Evolutionary conservation across 2,329 filamentous ascomycete genomes (phyloP), one percentile per base, ranked within the genome.

Genomic region (Fusarium annulatum): DNA sequence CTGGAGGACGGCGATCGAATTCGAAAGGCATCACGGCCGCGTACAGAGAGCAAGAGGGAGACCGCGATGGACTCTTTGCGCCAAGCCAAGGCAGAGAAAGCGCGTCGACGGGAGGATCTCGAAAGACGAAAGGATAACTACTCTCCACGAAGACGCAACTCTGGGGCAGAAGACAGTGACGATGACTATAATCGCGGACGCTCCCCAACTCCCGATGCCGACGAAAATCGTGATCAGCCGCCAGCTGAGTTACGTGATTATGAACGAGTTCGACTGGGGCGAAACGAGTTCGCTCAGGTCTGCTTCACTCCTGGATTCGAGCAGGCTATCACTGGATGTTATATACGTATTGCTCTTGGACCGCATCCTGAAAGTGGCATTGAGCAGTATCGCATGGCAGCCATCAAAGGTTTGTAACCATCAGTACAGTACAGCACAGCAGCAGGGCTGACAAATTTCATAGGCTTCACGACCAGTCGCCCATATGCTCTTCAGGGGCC

Each of bases 261-360:
- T 73, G 93, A 98, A 79, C 90, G 94, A 57, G 90, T 96, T 60
- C 91, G 94, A 64, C 89, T 99, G 66, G 94, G 95, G 56, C 90
- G 96, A 71, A 93, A 90, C 75, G 93, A 95, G 79, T 97, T 99
- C 81, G 92, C 93, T 11, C 91, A 96, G 78, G 93, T 97, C 62
- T 98, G 95, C 86, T 97, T 97, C 85, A 96, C 95, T 76, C 96
- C 96, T 16, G 92, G 92, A 8, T 98, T 99, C 75, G 93, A 97
- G 63, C 85, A 93, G 14, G 88, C 93, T 36, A 93, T 98, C 77
- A 90, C 87, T 21, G 94, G 94, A 58, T 97, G 95, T 82, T 99
- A 93, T 80, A 92, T 92, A 42, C 93, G 96, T 58, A 90, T 98
- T 73, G 93, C 92, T 71, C 90, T 98, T 64, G 96, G 95, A 2